phyloP scores from a whole-genome alignment of 164 flowering plant species.

The Protea cynaroides region DNA sequence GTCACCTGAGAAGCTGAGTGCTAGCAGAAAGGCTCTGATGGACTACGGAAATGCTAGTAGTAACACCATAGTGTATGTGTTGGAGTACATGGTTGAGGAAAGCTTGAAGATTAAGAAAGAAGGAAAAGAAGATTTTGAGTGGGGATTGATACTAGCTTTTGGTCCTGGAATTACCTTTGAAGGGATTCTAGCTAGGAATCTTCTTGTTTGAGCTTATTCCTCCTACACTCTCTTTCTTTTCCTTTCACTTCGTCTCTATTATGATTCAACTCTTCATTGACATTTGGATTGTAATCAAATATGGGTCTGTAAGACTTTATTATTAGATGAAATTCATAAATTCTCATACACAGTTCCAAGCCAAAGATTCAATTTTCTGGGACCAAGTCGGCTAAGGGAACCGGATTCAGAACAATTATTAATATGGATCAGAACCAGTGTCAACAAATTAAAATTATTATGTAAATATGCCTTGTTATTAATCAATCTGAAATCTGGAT shows the following conservation, averaged over 20 bases:
- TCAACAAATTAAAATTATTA: too few species aligned
- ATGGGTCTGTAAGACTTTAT: too few species aligned
- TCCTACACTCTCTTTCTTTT: not conserved
- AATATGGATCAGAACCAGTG: too few species aligned
- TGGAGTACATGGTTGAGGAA: conserved; percentile 88
- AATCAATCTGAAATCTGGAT: too few species aligned
- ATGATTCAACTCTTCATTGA: not conserved
- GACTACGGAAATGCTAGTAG: conserved; percentile 95
- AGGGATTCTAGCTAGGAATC: conserved; percentile 77
- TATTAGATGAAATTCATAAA: too few species aligned
- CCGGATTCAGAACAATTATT: too few species aligned
- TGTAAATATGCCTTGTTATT: too few species aligned
- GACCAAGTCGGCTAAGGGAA: too few species aligned
- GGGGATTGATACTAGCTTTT: conserved; percentile 91
- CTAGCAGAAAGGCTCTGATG: conserved; percentile 74
- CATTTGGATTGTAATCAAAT: too few species aligned
- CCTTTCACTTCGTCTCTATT: too few species aligned
- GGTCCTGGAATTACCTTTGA: conserved; percentile 94
- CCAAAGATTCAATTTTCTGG: too few species aligned
- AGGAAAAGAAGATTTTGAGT: conserved; percentile 28
- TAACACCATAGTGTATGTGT: conserved; percentile 83
- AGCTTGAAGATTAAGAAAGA: conserved; percentile 37
- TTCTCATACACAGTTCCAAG: too few species aligned
- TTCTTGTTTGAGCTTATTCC: conserved; percentile 25
- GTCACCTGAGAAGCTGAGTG: conserved; percentile 60